These are phyloP conservation scores for Epithemia pelagica DNA, from an alignment of 108 stramenopile species.

Conservation along the genomic window DNA sequence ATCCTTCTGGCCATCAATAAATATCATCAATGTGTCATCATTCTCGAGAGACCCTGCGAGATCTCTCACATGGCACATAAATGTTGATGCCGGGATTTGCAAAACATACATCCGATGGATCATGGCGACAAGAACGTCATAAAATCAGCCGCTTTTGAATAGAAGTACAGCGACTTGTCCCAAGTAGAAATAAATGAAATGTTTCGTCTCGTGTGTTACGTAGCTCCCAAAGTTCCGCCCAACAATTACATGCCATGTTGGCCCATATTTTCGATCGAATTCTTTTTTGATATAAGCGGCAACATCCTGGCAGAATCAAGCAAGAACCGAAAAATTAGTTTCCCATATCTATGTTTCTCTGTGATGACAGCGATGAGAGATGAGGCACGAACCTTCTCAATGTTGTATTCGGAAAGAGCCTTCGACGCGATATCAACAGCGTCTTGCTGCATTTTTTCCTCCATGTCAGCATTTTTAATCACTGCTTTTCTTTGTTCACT, in stretches of 20 bases:
- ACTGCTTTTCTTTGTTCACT: conserved; percentile 97
- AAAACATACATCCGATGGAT: no score
- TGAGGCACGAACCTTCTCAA: conserved; percentile 87
- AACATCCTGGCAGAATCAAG: conserved; percentile 88
- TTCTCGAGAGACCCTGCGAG: no score
- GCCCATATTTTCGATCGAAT: conserved; percentile 98
- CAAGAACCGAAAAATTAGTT: conserved; percentile 11
- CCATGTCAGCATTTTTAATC: conserved; percentile 99
- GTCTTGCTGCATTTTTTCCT: conserved; percentile 99
- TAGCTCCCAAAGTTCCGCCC: conserved; percentile 65
- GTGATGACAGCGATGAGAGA: no score
- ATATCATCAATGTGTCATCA: no score
- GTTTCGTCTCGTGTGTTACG: conserved; percentile 92
- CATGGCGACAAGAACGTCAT: no score
- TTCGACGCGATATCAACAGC: conserved; percentile 98
- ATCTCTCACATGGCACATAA: no score
- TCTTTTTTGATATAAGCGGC: conserved; percentile 99
- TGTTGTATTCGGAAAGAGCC: conserved; percentile 99
- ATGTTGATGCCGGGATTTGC: no score
- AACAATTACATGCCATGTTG: conserved; percentile 94
- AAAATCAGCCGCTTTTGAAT: conserved; percentile 94
- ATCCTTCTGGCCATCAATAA: no score
- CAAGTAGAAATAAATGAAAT: conserved; percentile 99
- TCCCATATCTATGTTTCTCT: no score
- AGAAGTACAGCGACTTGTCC: conserved; percentile 98